Base-by-base conservation (phyloP, 352 stramenopile genomes). In the Phytophthora aleatoria region DNA sequence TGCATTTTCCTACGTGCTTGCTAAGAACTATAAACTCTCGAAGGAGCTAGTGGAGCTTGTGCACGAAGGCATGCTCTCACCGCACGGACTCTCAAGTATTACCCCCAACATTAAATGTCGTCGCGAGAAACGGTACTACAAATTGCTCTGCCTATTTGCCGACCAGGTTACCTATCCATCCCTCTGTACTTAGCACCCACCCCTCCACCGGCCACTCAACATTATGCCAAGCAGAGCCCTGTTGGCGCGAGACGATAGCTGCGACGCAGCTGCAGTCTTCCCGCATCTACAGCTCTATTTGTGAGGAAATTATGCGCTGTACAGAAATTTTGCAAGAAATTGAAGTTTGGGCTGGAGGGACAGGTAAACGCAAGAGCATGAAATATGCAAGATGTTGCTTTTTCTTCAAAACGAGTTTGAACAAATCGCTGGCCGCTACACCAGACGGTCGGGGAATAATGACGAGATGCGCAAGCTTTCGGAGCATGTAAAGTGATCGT, bases 381-480 rank as follows among this genome's bases (percentile, higher is more conserved):
- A 30, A 1, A n/a, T 39, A 58, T 35, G 57, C 57, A 65, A 65
- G 5, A 48, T 65, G 48, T 10, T 58, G 13, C 10, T 65, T 1
- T 39, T 65, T 1, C 3, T 58, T 12, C 39, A 65, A 58, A 65
- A 59, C 20, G 48, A 58, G n/a, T 49, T 65, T 24, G 16, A 16
- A 1, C 38, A 54, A 4, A 65, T 65, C 7, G 30, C 58, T 35
- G 57, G 57, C 0, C 28, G 57, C 1, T 11, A 39, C 1, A 15
- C 54, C 0, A 58, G 28, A 0, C n/a, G 41, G 0, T 58, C 57
- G 0, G 42, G 58, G 35, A 54, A 65, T 15, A 20, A 65, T 15
- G 49, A 49, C 1, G 49, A 59, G 9, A 65, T 31, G 0, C 20
- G 9, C 1, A 28, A 35, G 20, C 30, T 64, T 3, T 15, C 57